A percentile compares a stretch with the other conserved stretches of the same genome.
phyloP scores from a whole-genome alignment of 352 stramenopile genomes.

The Globisporangium lucens region DNA sequence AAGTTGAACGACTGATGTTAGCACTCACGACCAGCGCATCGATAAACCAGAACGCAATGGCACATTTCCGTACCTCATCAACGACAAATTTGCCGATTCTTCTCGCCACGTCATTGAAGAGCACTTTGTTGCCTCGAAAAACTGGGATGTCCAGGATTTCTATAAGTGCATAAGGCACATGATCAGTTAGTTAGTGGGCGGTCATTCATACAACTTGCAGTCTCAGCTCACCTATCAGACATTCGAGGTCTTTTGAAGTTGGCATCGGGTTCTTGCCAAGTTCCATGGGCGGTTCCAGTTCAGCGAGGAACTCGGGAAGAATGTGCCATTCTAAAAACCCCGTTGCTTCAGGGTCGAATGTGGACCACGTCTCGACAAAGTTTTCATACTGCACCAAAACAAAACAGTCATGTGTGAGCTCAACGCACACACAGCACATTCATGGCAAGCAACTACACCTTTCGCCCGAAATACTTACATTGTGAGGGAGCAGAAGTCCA shows the following conservation, averaged over 20 bases:
- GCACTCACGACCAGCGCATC: too few species aligned
- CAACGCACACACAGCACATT: background rate
- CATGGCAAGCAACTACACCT: too few species aligned
- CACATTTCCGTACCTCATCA: slow-evolving; percentile 31
- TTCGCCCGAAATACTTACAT: slow-evolving; percentile 33
- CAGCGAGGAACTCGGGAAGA: slow-evolving; percentile 57
- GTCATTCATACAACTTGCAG: too few species aligned
- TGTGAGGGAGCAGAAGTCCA: slow-evolving; percentile 45
- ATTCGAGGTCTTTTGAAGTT: slow-evolving; percentile 39
- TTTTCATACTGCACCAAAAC: slow-evolving; percentile 56
- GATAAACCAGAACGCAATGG: too few species aligned
- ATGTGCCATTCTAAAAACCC: slow-evolving; percentile 74
- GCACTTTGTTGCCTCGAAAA: slow-evolving; percentile 58
- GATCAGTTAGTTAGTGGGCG: background rate
- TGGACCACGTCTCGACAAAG: slow-evolving; percentile 71
- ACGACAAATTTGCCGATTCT: slow-evolving; percentile 58
- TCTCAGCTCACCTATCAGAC: slow-evolving; percentile 39
- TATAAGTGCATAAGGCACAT: slow-evolving; percentile 6
- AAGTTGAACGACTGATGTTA: background rate
- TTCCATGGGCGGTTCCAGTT: slow-evolving; percentile 66
- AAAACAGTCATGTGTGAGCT: background rate
- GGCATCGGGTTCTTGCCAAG: slow-evolving; percentile 38
- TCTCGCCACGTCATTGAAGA: slow-evolving; percentile 62
- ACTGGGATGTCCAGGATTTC: slow-evolving; percentile 51
- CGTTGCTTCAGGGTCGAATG: slow-evolving; percentile 83